Percentiles rank a stretch among this genome's conserved stretches.
Conservation (phyloP, 768 basidiomycete genomes). For the Psilocybe azurescens region DNA sequence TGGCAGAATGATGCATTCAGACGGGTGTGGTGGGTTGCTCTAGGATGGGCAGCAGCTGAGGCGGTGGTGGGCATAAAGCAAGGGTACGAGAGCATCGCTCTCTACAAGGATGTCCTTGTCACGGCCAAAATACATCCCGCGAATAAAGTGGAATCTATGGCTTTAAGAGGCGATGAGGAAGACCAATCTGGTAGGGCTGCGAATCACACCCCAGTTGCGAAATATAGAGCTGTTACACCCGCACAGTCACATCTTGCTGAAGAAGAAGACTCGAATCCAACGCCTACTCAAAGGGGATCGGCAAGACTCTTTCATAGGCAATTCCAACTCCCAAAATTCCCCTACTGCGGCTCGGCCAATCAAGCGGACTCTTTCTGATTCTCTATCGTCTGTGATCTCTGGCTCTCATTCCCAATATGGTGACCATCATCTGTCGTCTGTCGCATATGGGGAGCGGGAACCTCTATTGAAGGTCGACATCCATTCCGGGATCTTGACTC, state of each 20-base stretch:
- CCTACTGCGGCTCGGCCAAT: neutral
- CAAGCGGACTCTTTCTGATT: neutral
- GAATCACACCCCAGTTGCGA: neutral
- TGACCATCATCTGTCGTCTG: neutral
- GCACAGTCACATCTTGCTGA: neutral
- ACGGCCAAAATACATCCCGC: constrained; percentile 34
- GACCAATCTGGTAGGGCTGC: neutral
- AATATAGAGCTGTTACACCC: constrained; percentile 4
- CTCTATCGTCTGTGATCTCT: constrained; percentile 6
- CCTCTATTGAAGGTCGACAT: constrained; percentile 33
- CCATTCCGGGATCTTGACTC: constrained; percentile 10
- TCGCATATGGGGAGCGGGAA: constrained; percentile 34
- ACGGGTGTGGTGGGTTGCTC: constrained; percentile 77
- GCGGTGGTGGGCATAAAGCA: constrained; percentile 68
- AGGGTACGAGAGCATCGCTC: constrained; percentile 68
- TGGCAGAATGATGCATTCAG: constrained; percentile 64
- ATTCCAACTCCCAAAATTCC: neutral
- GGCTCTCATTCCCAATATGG: neutral
- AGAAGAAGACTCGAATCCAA: constrained; percentile 12
- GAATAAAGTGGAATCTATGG: constrained; percentile 9
- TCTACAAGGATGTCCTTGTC: constrained; percentile 76
- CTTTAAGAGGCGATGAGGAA: neutral
- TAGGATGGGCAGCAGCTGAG: constrained; percentile 79
- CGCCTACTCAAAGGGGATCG: constrained; percentile 21
- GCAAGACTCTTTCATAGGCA: neutral